Conservation (phyloP, 1,284 basidiomycete genomes). For the Papiliotrema nemorosa region DNA sequence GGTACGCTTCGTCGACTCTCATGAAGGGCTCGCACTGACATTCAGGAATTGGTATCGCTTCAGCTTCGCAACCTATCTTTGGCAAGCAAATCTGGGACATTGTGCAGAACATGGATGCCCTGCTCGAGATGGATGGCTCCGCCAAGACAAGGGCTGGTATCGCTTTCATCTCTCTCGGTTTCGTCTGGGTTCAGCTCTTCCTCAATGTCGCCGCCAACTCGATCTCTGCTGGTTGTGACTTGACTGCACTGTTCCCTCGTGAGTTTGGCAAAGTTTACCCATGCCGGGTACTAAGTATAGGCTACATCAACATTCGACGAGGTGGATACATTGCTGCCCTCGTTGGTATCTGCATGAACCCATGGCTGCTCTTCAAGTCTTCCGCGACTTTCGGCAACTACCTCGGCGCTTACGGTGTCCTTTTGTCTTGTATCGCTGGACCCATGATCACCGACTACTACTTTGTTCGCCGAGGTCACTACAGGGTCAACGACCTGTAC, state of each 20-base stretch:
- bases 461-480: constrained; percentile 67
- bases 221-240: constrained; percentile 77
- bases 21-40: too few relatives aligned
- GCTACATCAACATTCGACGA: constrained; percentile 79
- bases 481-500: constrained; percentile 71
- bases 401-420: constrained; percentile 64
- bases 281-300: too few relatives aligned
- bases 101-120: constrained; percentile 39
- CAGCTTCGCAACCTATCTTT: constrained; percentile 70
- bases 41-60: constrained; percentile 81
- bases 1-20: too few relatives aligned
- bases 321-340: constrained; percentile 75
- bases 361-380: constrained; percentile 71
- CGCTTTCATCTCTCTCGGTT: constrained; percentile 61
- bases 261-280: too few relatives aligned
- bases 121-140: constrained; percentile 27
- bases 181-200: constrained; percentile 45
- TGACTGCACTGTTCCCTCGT: constrained; percentile 76
- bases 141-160: constrained; percentile 33
- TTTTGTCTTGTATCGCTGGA: constrained; percentile 70
- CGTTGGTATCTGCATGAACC: constrained; percentile 63
- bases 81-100: constrained; percentile 71
- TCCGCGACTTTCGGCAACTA: constrained; percentile 77
- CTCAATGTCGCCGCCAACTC: constrained; percentile 78
- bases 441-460: constrained; percentile 85